These are phyloP conservation scores for Leucocoprinus leucothites DNA, from an alignment of 768 basidiomycete species.

Conservation along the genomic window DNA sequence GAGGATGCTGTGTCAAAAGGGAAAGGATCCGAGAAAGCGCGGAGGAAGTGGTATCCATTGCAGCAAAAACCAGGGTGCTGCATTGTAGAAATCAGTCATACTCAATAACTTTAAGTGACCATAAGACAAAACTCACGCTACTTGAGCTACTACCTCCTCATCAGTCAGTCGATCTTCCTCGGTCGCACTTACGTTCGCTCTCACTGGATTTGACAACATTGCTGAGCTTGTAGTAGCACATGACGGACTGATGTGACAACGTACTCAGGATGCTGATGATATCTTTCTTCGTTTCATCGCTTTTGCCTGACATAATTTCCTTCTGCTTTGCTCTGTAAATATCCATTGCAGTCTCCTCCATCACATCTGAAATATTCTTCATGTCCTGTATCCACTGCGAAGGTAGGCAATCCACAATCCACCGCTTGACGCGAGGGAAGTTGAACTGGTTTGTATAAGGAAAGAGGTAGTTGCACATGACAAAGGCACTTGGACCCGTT, in stretches of 20 bases:
- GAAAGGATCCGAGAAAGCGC: slow-evolving; percentile 31
- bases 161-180: slow-evolving; percentile 30
- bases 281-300: slow-evolving; percentile 33
- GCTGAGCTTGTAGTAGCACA: slow-evolving; percentile 31
- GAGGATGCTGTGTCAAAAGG: slow-evolving; percentile 29
- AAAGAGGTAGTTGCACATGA: not conserved
- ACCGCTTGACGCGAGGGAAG: slow-evolving; percentile 8
- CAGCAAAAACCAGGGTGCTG: slow-evolving; percentile 37
- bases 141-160: slow-evolving; percentile 38
- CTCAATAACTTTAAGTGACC: not conserved
- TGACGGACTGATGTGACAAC: not conserved
- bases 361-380: slow-evolving; percentile 30
- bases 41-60: slow-evolving; percentile 40
- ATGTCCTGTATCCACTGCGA: slow-evolving; percentile 25
- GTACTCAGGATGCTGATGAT: slow-evolving; percentile 38
- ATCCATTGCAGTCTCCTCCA: slow-evolving; percentile 31
- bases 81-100: slow-evolving; percentile 22
- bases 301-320: too few relatives aligned
- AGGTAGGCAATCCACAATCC: slow-evolving; percentile 12
- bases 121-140: slow-evolving; percentile 19
- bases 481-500: not conserved
- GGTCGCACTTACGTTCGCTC: slow-evolving; percentile 32
- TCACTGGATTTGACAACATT: slow-evolving; percentile 37
- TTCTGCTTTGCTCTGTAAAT: slow-evolving; percentile 24
- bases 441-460: not conserved